A percentile compares a stretch with the other conserved stretches of the same genome.
Conservation (phyloP, 441 rosid genomes). For the Syzygium syzygioides region DNA sequence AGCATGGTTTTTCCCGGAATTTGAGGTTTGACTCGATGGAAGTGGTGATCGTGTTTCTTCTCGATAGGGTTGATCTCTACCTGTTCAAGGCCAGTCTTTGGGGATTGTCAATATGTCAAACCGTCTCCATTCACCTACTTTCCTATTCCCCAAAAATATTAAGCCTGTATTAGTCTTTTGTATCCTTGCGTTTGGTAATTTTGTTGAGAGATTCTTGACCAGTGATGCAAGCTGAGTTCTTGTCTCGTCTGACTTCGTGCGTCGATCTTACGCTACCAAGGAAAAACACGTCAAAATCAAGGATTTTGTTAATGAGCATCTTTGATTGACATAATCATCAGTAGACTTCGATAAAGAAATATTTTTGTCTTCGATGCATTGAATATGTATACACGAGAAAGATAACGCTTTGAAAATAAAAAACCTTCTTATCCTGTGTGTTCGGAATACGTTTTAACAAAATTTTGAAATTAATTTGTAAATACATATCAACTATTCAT, state of each 20-base stretch:
- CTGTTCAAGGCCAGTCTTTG: background rate
- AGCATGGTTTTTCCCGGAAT: background rate
- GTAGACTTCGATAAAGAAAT: background rate
- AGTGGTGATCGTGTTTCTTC: background rate
- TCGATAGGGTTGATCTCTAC: background rate
- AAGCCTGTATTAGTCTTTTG: background rate
- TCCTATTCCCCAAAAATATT: background rate
- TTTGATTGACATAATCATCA: rapidly evolving
- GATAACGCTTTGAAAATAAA: background rate
- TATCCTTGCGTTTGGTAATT: background rate
- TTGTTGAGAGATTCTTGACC: background rate
- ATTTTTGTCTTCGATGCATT: background rate
- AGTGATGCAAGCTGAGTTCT: background rate
- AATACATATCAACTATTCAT: background rate
- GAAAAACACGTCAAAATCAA: background rate
- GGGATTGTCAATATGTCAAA: background rate
- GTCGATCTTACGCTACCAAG: background rate
- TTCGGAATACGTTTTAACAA: background rate
- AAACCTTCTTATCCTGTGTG: background rate
- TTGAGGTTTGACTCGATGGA: background rate
- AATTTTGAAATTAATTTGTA: background rate
- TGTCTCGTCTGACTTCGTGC: background rate
- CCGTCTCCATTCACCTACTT: background rate
- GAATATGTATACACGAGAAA: background rate
- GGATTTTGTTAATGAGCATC: rapidly evolving